These are phyloP conservation scores for Leishmania tropica DNA, from an alignment of 208 protist genomes.

Conservation along the genomic window DNA sequence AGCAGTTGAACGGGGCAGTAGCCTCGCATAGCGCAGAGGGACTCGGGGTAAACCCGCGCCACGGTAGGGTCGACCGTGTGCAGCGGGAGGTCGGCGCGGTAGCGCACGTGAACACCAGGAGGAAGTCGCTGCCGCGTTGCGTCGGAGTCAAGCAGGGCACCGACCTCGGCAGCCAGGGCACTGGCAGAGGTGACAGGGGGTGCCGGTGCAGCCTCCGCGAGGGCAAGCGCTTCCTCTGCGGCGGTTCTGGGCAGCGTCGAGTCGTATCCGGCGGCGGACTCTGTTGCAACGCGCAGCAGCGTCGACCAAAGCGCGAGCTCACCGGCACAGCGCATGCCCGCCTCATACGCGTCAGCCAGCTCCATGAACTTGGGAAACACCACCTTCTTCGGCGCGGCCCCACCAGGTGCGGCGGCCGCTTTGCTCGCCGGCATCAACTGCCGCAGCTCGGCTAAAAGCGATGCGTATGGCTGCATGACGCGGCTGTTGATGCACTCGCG, in stretches of 20 bases:
- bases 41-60: slow-evolving; percentile 53
- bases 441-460: slow-evolving; percentile 51
- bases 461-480: slow-evolving; percentile 48
- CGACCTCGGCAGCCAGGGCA: slow-evolving; percentile 30
- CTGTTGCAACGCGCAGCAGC: slow-evolving; percentile 53
- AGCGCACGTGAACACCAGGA: slow-evolving; percentile 38
- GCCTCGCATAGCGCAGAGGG: slow-evolving; percentile 53
- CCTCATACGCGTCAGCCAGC: slow-evolving; percentile 72
- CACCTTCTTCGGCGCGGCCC: slow-evolving; percentile 49
- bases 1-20: slow-evolving; percentile 69
- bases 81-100: slow-evolving; percentile 36
- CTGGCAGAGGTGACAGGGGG: slow-evolving; percentile 10
- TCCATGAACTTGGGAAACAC: slow-evolving; percentile 80
- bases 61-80: slow-evolving; percentile 43
- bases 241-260: slow-evolving; percentile 47
- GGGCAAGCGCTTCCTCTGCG: slow-evolving; percentile 44
- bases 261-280: slow-evolving; percentile 41
- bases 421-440: slow-evolving; percentile 29
- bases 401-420: not conserved
- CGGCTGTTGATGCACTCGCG: slow-evolving; percentile 29
- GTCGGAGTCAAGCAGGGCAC: slow-evolving; percentile 21
- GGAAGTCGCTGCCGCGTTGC: slow-evolving; percentile 20
- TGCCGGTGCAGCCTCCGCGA: slow-evolving; percentile 12
- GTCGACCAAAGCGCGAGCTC: slow-evolving; percentile 54
- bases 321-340: slow-evolving; percentile 37